phyloP scores from a whole-genome alignment of 257 asterid genomes.

The Cruciata laevipes region DNA sequence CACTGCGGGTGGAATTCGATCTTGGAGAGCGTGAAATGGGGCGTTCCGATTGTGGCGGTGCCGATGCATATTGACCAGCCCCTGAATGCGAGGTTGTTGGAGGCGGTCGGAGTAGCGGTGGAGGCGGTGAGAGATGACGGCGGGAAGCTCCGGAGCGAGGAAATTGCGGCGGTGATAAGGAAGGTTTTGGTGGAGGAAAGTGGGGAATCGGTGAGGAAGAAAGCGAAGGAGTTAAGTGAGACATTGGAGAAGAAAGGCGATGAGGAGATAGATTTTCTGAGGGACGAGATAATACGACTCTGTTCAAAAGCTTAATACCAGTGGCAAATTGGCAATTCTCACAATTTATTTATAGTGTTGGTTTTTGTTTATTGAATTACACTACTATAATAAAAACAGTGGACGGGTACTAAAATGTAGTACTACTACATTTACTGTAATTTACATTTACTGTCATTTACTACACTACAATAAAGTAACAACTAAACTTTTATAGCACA shows the following conservation, averaged over 20 bases:
- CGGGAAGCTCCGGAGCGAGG: conserved; percentile 4
- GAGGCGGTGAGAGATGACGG: neutral
- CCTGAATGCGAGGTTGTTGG: conserved; percentile 18
- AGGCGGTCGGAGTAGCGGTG: neutral
- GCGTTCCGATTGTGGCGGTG: conserved; percentile 21
- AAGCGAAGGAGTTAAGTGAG: conserved; percentile 5
- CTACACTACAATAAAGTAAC: too few species aligned
- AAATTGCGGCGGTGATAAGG: conserved; percentile 2
- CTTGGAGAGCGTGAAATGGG: conserved; percentile 20
- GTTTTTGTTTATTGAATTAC: too few species aligned
- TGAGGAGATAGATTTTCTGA: conserved; percentile 5
- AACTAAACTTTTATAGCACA: too few species aligned
- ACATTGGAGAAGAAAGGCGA: conserved; percentile 11
- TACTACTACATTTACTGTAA: too few species aligned
- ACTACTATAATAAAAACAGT: too few species aligned
- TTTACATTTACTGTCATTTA: too few species aligned
- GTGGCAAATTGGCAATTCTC: too few species aligned
- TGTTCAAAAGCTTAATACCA: neutral
- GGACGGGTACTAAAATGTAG: too few species aligned
- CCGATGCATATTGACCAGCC: conserved; percentile 31
- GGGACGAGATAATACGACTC: neutral
- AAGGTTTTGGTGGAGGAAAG: conserved; percentile 12
- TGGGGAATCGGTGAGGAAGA: conserved; percentile 13
- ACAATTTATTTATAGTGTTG: too few species aligned
- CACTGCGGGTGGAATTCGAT: conserved; percentile 29